Evolutionary conservation across 495 filamentous ascomycete species (phyloP), one percentile per base, ranked within the genome.

Genomic region (Hapsidospora chrysogenum): DNA sequence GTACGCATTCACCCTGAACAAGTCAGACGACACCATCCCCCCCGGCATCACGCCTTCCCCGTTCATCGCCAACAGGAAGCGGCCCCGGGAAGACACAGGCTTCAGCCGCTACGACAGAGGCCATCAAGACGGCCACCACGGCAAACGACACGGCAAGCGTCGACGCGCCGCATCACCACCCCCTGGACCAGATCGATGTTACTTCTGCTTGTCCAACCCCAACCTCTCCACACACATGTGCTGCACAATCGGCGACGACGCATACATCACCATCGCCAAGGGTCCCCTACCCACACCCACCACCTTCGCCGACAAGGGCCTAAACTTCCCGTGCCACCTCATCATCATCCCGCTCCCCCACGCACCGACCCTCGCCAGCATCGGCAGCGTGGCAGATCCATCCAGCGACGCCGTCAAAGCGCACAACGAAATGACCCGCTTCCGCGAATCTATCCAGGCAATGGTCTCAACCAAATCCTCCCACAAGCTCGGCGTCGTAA

Each of bases 161-260:
- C 63, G 53, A n/a, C 51, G 53, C 17, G 50, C 44, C n/a, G 46
- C 57, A 19, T 54, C 59, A 6, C 59, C 62, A 1, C 80, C 79
- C 1, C 75, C 80, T 3, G 72, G 72, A 3, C 84, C 84, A 0
- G 74, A 77, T 16, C 65, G 73, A 41, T 97, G 89, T 51, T 97
- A 87, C 65, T 95, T 97, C 65, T 97, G 89, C 51, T 64, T 96
- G 3, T 80, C 77, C 7, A 95, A 89, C 49, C 71, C 76, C 13
- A 76, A 74, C 36, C 56, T 92, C 18, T 76, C 80, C 23, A 79
- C 77, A 0, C 87, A 97, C 52, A 81, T 96, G 48, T 77, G 95
- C 44, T 76, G 78, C 42, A 82, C 76, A 17, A 85, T 97, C 44
- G 89, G 78, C 30, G 68, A 76, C 18, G 80, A 93, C 31, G 53